Conservation (phyloP, 352 stramenopile genomes). For the Thalassiosira livingstoniorum region DNA sequence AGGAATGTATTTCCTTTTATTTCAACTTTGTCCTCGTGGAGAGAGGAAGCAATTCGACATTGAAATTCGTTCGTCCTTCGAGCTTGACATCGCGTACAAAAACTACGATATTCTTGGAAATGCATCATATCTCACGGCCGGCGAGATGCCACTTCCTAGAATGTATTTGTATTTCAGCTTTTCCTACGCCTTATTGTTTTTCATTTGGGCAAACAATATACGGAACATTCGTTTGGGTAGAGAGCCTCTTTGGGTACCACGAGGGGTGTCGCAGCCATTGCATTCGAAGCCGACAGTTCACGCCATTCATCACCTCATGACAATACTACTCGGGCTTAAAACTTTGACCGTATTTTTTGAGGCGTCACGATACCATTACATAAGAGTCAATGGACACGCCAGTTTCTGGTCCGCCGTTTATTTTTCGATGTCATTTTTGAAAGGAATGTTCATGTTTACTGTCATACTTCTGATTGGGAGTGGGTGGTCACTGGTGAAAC, state of each 20-base stretch:
- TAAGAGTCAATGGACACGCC: slow-evolving; percentile 93
- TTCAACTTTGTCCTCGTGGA: slow-evolving; percentile 88
- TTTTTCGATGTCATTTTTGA: slow-evolving; percentile 95
- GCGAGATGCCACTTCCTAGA: slow-evolving; percentile 81
- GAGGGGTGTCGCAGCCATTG: background rate
- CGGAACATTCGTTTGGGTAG: slow-evolving; percentile 56
- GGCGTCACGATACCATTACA: slow-evolving; percentile 94
- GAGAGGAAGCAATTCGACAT: slow-evolving; percentile 47
- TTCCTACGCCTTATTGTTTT: slow-evolving; percentile 68
- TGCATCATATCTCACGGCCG: slow-evolving; percentile 88
- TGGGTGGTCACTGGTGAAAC: slow-evolving; percentile 97
- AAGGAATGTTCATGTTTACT: slow-evolving; percentile 96
- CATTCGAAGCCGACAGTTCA: slow-evolving; percentile 81
- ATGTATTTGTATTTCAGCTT: slow-evolving; percentile 86
- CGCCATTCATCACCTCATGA: slow-evolving; percentile 96
- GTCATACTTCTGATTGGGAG: slow-evolving; percentile 97
- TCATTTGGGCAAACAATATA: slow-evolving; percentile 74
- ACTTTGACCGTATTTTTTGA: slow-evolving; percentile 93
- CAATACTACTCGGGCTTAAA: slow-evolving; percentile 92
- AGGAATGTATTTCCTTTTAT: slow-evolving; percentile 90
- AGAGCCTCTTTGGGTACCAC: slow-evolving; percentile 55
- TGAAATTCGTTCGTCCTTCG: slow-evolving; percentile 85
- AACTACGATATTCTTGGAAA: slow-evolving; percentile 76
- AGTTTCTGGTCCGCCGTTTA: slow-evolving; percentile 93
- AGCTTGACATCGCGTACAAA: slow-evolving; percentile 78